A percentile compares a stretch with the other conserved stretches of the same genome.
These are phyloP conservation scores for Chaetomiaceae sp. DNA, from an alignment of 2,329 filamentous ascomycete genomes.

Conservation along the genomic window DNA sequence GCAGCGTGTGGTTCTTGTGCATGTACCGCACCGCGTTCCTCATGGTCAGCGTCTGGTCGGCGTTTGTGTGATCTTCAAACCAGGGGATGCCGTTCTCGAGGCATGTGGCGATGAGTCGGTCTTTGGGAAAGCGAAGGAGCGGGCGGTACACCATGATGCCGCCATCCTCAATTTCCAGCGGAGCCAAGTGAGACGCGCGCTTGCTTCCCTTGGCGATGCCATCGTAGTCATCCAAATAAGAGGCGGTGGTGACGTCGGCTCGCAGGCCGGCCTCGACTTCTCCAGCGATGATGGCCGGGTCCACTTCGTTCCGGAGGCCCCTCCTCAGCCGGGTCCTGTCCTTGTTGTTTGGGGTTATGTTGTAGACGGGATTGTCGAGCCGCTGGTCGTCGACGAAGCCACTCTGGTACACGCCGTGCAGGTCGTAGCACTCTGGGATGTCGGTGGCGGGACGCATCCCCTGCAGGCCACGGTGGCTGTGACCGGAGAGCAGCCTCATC, in stretches of 20 bases:
- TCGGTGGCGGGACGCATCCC: slow-evolving; percentile 62
- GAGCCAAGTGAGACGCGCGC: slow-evolving; percentile 16
- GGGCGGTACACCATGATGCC: slow-evolving; percentile 67
- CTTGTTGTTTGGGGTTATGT: slow-evolving; percentile 28
- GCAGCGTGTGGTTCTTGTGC: slow-evolving; percentile 54
- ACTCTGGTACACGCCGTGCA: slow-evolving; percentile 68
- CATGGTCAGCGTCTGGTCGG: slow-evolving; percentile 67
- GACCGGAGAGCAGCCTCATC: slow-evolving; percentile 67
- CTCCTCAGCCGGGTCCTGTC: slow-evolving; percentile 26
- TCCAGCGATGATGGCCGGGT: slow-evolving; percentile 19
- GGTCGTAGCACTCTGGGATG: slow-evolving; percentile 79
- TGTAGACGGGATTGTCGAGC: slow-evolving; percentile 34
- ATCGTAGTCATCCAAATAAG: slow-evolving; percentile 24
- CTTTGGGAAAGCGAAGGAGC: slow-evolving; percentile 66
- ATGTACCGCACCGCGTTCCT: slow-evolving; percentile 78
- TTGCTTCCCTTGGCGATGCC: slow-evolving; percentile 19
- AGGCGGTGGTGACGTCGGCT: slow-evolving; percentile 17
- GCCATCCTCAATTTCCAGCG: slow-evolving; percentile 52
- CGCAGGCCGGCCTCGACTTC: slow-evolving; percentile 18
- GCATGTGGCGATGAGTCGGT: slow-evolving; percentile 71
- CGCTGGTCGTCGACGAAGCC: slow-evolving; percentile 50
- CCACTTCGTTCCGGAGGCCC: slow-evolving; percentile 28
- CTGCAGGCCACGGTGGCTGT: slow-evolving; percentile 63
- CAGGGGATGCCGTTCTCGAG: slow-evolving; percentile 62
- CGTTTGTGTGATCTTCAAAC: slow-evolving; percentile 84